phyloP scores from a whole-genome alignment of 805 yeast species.

The Starmerella tilneyi region DNA sequence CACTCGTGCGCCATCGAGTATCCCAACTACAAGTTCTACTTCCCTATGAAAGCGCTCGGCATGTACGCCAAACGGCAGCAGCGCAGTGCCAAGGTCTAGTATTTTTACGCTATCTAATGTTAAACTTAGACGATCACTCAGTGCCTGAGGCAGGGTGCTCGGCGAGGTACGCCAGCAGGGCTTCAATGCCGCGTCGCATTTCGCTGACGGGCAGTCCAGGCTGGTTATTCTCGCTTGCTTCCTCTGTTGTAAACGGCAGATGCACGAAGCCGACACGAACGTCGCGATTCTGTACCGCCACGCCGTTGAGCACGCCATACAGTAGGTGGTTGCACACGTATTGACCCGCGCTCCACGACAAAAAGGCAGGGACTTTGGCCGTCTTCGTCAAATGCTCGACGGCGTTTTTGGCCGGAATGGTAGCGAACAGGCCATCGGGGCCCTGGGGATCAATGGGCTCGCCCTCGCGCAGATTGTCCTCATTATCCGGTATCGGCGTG shows the following conservation, averaged over 20 bases:
- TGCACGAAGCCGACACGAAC: constrained; percentile 21
- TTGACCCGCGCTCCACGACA: constrained; percentile 22
- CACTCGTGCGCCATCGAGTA: constrained; percentile 92
- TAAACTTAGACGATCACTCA: too few species aligned
- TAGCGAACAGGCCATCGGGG: constrained; percentile 19
- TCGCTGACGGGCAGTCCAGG: constrained; percentile 13
- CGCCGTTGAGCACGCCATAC: constrained; percentile 14
- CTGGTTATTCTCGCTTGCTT: constrained; percentile 4
- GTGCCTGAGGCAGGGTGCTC: background rate
- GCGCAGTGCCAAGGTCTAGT: too few species aligned
- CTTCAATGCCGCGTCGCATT: constrained; percentile 9
- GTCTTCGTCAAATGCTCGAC: constrained; percentile 7
- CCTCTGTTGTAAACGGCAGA: constrained; percentile 17
- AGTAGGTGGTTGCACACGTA: constrained; percentile 21
- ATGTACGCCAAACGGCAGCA: constrained; percentile 36
- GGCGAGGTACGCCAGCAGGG: constrained; percentile 1
- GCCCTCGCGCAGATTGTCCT: constrained; percentile 8
- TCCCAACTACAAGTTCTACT: constrained; percentile 81
- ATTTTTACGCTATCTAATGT: too few species aligned
- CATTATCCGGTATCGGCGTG: constrained; percentile 17
- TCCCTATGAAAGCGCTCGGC: constrained; percentile 89
- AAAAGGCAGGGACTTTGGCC: constrained; percentile 9
- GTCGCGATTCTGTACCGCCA: background rate
- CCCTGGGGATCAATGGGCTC: constrained; percentile 9
- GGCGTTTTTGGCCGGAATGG: constrained; percentile 12